Conservation (phyloP, 768 basidiomycete species). For the Artomyces pyxidatus region DNA sequence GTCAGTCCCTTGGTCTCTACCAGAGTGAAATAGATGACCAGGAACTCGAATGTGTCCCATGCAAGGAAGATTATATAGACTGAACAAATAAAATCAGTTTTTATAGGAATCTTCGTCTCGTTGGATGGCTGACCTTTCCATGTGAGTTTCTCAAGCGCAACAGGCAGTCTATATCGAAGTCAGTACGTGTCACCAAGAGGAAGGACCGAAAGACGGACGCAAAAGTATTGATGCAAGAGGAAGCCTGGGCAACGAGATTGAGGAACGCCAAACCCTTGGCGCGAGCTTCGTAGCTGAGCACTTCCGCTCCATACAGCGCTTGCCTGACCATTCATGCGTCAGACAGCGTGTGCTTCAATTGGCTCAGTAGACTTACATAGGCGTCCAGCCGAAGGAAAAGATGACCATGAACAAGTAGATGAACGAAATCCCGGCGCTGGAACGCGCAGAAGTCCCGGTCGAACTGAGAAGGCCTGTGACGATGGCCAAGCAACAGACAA, state of each 20-base stretch:
- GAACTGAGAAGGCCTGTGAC: conserved; percentile 38
- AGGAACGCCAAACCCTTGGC: conserved; percentile 46
- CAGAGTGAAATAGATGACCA: conserved; percentile 39
- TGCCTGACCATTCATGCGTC: conserved; percentile 26
- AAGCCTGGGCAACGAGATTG: conserved; percentile 34
- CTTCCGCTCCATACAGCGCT: conserved; percentile 47
- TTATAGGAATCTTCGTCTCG: background rate
- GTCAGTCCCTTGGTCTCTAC: conserved; percentile 47
- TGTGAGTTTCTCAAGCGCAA: conserved; percentile 34
- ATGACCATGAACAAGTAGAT: conserved; percentile 44
- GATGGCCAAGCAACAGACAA: conserved; percentile 35
- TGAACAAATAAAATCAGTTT: conserved; percentile 16
- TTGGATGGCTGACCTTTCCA: conserved; percentile 35
- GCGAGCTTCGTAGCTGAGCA: conserved; percentile 40
- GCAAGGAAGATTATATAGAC: conserved; percentile 43
- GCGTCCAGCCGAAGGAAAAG: conserved; percentile 50
- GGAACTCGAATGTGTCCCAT: conserved; percentile 41
- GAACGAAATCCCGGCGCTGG: conserved; percentile 46
- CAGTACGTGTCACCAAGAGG: background rate
- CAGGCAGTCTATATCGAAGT: conserved; percentile 29
- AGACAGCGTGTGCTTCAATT: background rate
- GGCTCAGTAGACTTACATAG: conserved; percentile 33
- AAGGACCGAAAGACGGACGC: conserved; percentile 25
- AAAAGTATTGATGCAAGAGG: conserved; percentile 43
- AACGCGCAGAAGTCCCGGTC: conserved; percentile 24